Conservation (phyloP, 176 grass and related monocot genomes). For the Raddia guianensis region DNA sequence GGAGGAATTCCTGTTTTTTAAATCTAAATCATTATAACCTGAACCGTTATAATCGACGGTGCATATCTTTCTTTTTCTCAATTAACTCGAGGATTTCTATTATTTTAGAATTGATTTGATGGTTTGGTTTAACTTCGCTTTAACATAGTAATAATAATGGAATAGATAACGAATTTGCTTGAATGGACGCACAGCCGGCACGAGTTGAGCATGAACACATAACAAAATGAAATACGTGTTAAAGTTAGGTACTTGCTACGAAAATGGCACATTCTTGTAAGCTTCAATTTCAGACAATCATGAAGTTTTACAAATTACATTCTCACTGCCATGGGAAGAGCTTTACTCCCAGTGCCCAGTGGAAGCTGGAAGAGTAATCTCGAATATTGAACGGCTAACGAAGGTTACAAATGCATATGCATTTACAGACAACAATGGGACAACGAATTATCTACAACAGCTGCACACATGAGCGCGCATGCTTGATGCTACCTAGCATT, state of each 20-base stretch:
- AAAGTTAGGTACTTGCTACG: background rate
- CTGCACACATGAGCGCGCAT: conserved; percentile 23
- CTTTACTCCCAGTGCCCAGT: background rate
- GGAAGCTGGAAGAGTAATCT: background rate
- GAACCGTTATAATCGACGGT: too few species aligned
- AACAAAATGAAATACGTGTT: background rate
- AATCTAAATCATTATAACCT: too few species aligned
- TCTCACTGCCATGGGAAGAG: background rate
- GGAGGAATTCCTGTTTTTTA: too few species aligned
- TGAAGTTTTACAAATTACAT: conserved; percentile 25
- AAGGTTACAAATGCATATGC: conserved; percentile 25
- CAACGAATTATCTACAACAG: conserved; percentile 46
- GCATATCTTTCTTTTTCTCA: too few species aligned
- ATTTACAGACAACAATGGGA: conserved; percentile 39
- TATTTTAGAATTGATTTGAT: too few species aligned
- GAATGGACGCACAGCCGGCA: background rate
- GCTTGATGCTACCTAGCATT: background rate
- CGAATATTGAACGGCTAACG: conserved; percentile 14
- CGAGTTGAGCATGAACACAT: background rate
- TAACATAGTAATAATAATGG: too few species aligned
- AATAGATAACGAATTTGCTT: background rate
- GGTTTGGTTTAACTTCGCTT: too few species aligned
- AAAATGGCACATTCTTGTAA: background rate
- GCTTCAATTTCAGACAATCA: background rate
- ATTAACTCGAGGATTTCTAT: too few species aligned